Conservation (phyloP, 116 monocot genomes). For the Posidonia oceanica region DNA sequence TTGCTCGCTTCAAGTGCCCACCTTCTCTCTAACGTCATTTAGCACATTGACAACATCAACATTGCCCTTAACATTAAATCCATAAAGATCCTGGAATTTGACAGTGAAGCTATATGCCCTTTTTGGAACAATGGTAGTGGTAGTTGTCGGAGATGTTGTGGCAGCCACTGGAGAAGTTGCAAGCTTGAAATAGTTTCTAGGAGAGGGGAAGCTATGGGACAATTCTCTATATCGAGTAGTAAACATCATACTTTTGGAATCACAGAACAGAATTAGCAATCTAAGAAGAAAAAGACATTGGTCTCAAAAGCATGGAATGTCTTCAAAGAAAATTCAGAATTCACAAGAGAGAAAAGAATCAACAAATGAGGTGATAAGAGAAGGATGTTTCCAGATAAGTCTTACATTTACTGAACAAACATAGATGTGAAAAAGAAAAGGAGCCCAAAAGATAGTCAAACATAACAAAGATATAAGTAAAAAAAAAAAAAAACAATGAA, state of each 20-base stretch:
- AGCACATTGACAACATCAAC: slow-evolving; percentile 88
- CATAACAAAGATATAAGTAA: too few relatives aligned
- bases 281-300: too few relatives aligned
- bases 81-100: slow-evolving; percentile 92
- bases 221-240: too few relatives aligned
- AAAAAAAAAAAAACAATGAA: too few relatives aligned
- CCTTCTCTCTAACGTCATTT: slow-evolving; percentile 91
- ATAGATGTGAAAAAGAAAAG: not conserved
- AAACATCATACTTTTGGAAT: too few relatives aligned
- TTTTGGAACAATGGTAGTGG: slow-evolving; percentile 15
- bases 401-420: not conserved
- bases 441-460: not conserved
- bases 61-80: slow-evolving; percentile 79
- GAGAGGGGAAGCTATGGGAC: too few relatives aligned
- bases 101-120: slow-evolving; percentile 20
- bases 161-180: not conserved
- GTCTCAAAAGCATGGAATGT: too few relatives aligned
- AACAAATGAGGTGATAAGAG: not conserved
- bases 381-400: not conserved
- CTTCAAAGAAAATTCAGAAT: not conserved
- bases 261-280: too few relatives aligned
- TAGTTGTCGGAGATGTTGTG: slow-evolving; percentile 8
- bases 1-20: slow-evolving; percentile 83
- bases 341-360: not conserved
- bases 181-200: too few relatives aligned